These are phyloP conservation scores for Nasturtium officinale DNA, from an alignment of 345 rosid genomes.

Conservation along the genomic window DNA sequence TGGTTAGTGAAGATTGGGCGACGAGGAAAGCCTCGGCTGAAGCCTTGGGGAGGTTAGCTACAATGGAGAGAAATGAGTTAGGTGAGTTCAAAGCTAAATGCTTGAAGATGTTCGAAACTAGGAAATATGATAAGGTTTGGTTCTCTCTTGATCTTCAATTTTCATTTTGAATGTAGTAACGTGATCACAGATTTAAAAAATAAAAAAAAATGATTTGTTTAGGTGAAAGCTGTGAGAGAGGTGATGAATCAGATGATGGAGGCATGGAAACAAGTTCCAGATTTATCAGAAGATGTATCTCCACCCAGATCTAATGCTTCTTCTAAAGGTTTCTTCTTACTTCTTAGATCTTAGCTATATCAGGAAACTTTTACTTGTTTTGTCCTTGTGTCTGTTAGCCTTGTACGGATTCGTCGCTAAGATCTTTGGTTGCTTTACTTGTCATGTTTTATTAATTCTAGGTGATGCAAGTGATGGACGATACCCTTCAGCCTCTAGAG, in stretches of 20 bases:
- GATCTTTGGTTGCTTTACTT: slow-evolving; percentile 21
- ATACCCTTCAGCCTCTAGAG: slow-evolving; percentile 49
- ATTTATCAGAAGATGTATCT: slow-evolving; percentile 73
- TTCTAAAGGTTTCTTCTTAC: slow-evolving; percentile 60
- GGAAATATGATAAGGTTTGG: slow-evolving; percentile 81
- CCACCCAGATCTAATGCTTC: slow-evolving; percentile 69
- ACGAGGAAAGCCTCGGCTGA: slow-evolving; percentile 90
- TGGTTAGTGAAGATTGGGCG: slow-evolving; percentile 83
- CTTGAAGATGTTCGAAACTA: slow-evolving; percentile 68
- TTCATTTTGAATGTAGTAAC: background rate
- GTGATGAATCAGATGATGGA: slow-evolving; percentile 87
- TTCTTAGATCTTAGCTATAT: slow-evolving; percentile 22
- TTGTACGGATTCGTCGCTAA: too few species aligned
- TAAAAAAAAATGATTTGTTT: too few species aligned
- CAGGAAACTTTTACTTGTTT: slow-evolving; percentile 22
- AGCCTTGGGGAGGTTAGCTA: slow-evolving; percentile 73
- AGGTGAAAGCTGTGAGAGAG: slow-evolving; percentile 94
- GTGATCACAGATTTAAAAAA: slow-evolving; percentile 1
- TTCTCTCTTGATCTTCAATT: slow-evolving; percentile 7
- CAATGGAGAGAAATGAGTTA: slow-evolving; percentile 65
- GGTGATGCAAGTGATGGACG: slow-evolving; percentile 60
- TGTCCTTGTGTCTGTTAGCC: too few species aligned
- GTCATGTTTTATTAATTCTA: background rate
- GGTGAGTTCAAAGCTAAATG: slow-evolving; percentile 69
- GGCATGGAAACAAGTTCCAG: slow-evolving; percentile 92